These are phyloP conservation scores for Colletotrichum filicis DNA, from an alignment of 2,329 filamentous ascomycete genomes.

Conservation along the genomic window DNA sequence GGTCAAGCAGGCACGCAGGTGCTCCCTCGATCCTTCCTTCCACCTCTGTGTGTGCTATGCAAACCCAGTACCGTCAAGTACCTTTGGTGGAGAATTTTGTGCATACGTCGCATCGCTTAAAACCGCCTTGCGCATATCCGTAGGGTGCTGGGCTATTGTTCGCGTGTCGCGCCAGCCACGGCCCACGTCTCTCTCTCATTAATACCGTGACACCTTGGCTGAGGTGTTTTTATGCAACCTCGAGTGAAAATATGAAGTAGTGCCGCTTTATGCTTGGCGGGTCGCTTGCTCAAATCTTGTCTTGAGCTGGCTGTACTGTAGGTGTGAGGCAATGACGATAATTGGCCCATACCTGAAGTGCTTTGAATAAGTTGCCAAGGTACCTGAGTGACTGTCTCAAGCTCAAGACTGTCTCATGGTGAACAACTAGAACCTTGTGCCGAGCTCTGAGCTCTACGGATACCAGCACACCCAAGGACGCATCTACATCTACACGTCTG, in stretches of 20 bases:
- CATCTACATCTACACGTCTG: background rate
- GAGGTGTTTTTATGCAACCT: background rate
- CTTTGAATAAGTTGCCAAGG: background rate
- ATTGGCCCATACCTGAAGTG: too few species aligned
- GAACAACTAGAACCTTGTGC: background rate
- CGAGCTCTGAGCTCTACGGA: background rate
- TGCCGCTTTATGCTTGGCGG: background rate
- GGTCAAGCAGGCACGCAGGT: slow-evolving; percentile 21
- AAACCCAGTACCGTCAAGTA: background rate
- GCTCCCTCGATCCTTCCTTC: background rate
- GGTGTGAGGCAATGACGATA: background rate
- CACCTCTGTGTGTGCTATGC: background rate
- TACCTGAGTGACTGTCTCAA: background rate
- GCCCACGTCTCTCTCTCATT: too few species aligned
- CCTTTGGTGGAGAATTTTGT: slow-evolving; percentile 7
- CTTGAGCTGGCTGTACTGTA: background rate
- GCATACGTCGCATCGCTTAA: slow-evolving; percentile 4
- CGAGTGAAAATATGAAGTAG: background rate
- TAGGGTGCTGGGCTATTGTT: background rate
- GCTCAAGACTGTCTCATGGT: background rate
- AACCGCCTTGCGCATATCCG: background rate
- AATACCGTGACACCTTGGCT: too few species aligned
- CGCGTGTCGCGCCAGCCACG: background rate
- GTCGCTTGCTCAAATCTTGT: background rate
- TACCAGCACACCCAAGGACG: background rate